phyloP scores from a whole-genome alignment of 2,329 filamentous ascomycete species.

The Davidsoniella eucalypti region DNA sequence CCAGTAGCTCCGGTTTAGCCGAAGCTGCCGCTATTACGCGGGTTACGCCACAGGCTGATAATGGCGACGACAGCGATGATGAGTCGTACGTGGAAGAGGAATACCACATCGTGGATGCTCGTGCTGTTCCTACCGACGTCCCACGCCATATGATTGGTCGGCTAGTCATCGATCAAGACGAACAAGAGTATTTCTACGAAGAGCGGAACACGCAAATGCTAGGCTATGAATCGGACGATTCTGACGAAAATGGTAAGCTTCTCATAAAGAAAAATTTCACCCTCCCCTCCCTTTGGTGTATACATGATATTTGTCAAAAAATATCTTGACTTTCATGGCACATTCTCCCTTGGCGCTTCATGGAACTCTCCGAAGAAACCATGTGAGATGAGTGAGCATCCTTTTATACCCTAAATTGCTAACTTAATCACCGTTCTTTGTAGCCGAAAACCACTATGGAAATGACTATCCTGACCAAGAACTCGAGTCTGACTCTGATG shows the following conservation, averaged over 20 bases:
- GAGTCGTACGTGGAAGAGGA: constrained; percentile 48
- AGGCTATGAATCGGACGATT: constrained; percentile 38
- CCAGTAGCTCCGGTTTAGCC: background rate
- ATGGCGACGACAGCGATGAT: constrained; percentile 29
- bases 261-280: background rate
- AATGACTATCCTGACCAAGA: constrained; percentile 72
- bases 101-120: constrained; percentile 43
- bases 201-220: constrained; percentile 9
- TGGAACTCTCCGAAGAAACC: too few relatives aligned
- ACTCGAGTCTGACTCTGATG: constrained; percentile 42
- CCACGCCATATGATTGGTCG: constrained; percentile 36
- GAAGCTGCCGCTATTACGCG: background rate
- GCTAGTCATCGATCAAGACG: constrained; percentile 39
- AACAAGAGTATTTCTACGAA: constrained; percentile 40
- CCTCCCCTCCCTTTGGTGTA: too few relatives aligned
- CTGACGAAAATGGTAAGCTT: constrained; percentile 46
- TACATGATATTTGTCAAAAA: too few relatives aligned
- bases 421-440: constrained; percentile 1
- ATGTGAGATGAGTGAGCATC: too few relatives aligned
- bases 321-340: too few relatives aligned
- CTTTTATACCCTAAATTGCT: background rate
- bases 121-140: constrained; percentile 30
- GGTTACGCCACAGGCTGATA: constrained; percentile 18
- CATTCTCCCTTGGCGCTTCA: too few relatives aligned
- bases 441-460: constrained; percentile 62